Evolutionary conservation across 1,284 basidiomycete genomes (phyloP).

Genomic region (Pascua guehoae): DNA sequence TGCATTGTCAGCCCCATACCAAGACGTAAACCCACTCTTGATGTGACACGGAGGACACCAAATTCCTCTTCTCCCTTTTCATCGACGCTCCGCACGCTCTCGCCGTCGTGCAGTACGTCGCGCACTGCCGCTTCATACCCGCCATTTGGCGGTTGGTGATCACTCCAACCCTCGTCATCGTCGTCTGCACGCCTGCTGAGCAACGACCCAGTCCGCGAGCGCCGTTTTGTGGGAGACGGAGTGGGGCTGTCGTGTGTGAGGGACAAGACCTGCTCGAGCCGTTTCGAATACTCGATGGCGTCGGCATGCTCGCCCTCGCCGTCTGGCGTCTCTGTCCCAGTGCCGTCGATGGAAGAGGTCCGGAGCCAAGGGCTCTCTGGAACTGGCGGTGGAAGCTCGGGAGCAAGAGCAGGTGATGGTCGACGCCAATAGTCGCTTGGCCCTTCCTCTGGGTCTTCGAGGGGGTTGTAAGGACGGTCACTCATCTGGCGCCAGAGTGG

Average conservation of each 20-base stretch:
- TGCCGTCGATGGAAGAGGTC: not conserved
- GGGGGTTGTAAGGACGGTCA: constrained; percentile 1
- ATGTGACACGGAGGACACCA: constrained; percentile 17
- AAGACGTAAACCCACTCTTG: constrained; percentile 20
- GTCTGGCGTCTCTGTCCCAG: constrained; percentile 1
- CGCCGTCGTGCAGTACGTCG: constrained; percentile 22
- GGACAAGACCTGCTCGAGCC: constrained; percentile 16
- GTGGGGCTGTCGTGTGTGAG: constrained; percentile 4
- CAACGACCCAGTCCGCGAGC: not conserved
- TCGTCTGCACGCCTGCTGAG: not conserved
- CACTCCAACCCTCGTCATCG: constrained; percentile 22
- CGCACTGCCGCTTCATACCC: constrained; percentile 21
- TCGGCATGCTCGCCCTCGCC: constrained; percentile 9
- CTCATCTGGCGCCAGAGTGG: constrained; percentile 14
- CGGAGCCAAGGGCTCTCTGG: constrained; percentile 8
- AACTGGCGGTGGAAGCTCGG: not conserved
- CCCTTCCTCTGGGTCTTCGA: constrained; percentile 10
- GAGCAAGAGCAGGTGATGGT: constrained; percentile 6
- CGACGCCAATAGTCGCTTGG: constrained; percentile 25
- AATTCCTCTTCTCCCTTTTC: constrained; percentile 30
- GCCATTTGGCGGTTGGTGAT: constrained; percentile 19
- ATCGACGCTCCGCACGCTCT: not conserved
- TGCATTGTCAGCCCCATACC: constrained; percentile 29
- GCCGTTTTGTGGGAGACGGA: constrained; percentile 9
- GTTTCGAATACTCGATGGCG: constrained; percentile 17